phyloP scores from a whole-genome alignment of 2,329 filamentous ascomycete genomes.

The Epichloe scottii region DNA sequence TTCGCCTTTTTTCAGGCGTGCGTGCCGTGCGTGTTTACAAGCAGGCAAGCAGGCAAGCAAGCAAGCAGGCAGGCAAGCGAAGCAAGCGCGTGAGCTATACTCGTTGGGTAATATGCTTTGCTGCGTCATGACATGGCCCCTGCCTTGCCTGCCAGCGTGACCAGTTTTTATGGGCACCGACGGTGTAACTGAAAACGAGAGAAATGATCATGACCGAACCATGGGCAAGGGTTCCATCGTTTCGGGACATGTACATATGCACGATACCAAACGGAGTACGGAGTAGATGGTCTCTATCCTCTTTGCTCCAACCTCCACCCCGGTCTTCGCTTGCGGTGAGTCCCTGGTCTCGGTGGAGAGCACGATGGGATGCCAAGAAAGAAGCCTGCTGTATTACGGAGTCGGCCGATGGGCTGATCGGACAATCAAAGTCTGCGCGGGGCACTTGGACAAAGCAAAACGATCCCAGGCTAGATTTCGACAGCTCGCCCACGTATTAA shows the following conservation, averaged over 20 bases:
- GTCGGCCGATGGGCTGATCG: too few relatives aligned
- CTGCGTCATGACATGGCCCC: slow-evolving; percentile 5
- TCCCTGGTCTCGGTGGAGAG: background rate
- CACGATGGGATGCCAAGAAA: too few relatives aligned
- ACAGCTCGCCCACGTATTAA: too few relatives aligned
- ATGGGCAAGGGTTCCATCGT: slow-evolving; percentile 3
- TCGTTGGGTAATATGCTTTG: background rate
- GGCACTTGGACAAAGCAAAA: too few relatives aligned
- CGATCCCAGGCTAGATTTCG: too few relatives aligned
- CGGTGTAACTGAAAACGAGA: background rate
- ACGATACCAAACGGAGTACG: background rate
- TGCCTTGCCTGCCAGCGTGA: background rate
- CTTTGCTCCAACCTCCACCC: background rate
- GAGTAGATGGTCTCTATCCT: background rate
- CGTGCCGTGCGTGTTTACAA: background rate
- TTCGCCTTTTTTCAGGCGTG: background rate
- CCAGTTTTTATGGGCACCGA: slow-evolving; percentile 4
- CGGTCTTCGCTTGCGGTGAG: background rate
- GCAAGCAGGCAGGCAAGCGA: too few relatives aligned
- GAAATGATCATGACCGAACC: slow-evolving; percentile 3
- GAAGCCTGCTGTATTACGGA: too few relatives aligned
- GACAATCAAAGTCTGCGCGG: too few relatives aligned
- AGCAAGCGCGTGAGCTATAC: background rate
- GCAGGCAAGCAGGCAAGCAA: background rate
- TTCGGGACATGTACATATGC: background rate